phyloP scores from a whole-genome alignment of 176 grass and related monocot genomes.

The Calamus simplicifolius region DNA sequence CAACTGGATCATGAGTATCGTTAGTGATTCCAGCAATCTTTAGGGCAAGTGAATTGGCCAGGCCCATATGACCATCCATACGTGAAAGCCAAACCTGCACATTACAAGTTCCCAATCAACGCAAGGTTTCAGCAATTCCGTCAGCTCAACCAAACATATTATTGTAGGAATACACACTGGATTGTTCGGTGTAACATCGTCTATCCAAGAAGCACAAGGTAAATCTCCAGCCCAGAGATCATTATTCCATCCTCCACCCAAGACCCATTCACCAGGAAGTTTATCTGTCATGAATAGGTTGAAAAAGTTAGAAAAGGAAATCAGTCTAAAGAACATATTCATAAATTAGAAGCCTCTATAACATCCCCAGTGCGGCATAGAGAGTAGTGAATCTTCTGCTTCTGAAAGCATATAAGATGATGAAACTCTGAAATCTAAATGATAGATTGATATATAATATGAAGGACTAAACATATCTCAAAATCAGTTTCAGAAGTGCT shows the following conservation, averaged over 20 bases:
- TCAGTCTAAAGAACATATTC: too few species aligned
- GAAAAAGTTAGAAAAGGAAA: background rate
- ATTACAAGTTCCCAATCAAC: background rate
- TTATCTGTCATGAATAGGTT: conserved; percentile 36
- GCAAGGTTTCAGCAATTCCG: too few species aligned
- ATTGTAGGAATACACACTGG: conserved; percentile 39
- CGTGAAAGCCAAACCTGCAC: conserved; percentile 71
- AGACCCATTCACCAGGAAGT: conserved; percentile 50
- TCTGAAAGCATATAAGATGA: too few species aligned
- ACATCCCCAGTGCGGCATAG: too few species aligned
- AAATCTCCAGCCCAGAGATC: conserved; percentile 59
- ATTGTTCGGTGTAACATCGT: conserved; percentile 68
- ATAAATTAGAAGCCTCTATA: too few species aligned
- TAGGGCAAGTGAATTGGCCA: conserved; percentile 81
- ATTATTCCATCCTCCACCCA: conserved; percentile 86
- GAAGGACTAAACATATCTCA: too few species aligned
- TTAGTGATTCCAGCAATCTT: conserved; percentile 60
- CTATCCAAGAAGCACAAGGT: conserved; percentile 73
- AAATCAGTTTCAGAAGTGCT: too few species aligned
- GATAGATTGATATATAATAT: too few species aligned
- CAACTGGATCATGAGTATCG: conserved; percentile 47
- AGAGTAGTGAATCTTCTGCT: too few species aligned
- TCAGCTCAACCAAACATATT: too few species aligned
- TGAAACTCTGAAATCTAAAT: too few species aligned
- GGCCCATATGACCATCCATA: conserved; percentile 85